Base-by-base conservation (phyloP, 2,329 filamentous ascomycete genomes). In the Penicillium frequentans region DNA sequence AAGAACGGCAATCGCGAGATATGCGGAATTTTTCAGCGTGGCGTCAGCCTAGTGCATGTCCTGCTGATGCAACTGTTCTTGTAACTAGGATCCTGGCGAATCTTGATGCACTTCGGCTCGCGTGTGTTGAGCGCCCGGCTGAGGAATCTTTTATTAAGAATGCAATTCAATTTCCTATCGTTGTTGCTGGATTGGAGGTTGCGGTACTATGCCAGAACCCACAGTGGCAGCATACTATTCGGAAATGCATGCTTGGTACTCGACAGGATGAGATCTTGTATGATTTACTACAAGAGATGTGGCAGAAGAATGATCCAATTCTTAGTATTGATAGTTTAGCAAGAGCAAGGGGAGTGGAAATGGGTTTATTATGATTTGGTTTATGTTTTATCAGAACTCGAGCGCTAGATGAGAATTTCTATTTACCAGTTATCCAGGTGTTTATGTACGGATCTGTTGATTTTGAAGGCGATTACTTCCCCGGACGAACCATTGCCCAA, bases 81-180 rank as follows among this genome's bases (percentile, higher is more conserved):
- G 63, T 68, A 7, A 24, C 49, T 19, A 64, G 68, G 1, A 61
- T 70, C 3, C 45, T 71, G 19, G 67, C 67, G 13, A 65, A 58
- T 23, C 44, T 69, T 4, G 68, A 70, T 51, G 66, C 69, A 26
- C 56, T 71, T 10, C 62, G 64, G 29, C 59, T 65, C 13, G 65
- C 58, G 1, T 66, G 56, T 7, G 27, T 26, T 1, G 60, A 67
- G 16, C 54, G 64, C 14, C 61, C 54, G 37, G 54, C 8, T 9
- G 57, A 57, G 45, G 64, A 66, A 37, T 37, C 50, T 0, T 57
- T 64, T 13, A 62, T 67, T 33, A 47, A 64, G n/a, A 71, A 71
- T 50, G 68, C 69, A 1, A 55, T 63, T 2, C 31, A 62, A n/a
- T 70, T 67, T 49, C 70, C 70, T 1, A 35, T 60, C 3, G 61